These are phyloP conservation scores for Onygenales sp. DNA, from an alignment of 2,329 filamentous ascomycete genomes.

Conservation along the genomic window DNA sequence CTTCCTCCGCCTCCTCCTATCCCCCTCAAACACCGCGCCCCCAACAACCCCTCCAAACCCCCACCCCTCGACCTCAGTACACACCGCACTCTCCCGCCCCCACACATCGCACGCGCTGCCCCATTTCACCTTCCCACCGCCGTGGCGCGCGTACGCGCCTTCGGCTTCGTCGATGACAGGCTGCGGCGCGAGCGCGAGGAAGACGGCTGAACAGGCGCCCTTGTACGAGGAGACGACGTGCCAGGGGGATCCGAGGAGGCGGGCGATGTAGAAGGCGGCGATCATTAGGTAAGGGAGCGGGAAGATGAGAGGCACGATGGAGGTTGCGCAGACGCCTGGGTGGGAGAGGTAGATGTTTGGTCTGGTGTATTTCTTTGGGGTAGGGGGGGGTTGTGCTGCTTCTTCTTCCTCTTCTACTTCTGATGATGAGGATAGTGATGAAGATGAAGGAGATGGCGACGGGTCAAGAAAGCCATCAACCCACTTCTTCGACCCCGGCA, in stretches of 20 bases:
- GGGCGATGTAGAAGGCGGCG: conserved; percentile 58
- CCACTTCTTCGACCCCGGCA: conserved; percentile 54
- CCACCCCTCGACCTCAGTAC: conserved; percentile 82
- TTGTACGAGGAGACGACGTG: conserved; percentile 68
- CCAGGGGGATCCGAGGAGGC: conserved; percentile 80
- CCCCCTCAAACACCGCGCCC: conserved; percentile 43
- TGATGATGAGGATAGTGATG: conserved; percentile 7
- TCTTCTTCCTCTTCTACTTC: not conserved
- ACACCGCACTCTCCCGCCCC: conserved; percentile 54
- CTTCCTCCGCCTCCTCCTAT: conserved; percentile 49
- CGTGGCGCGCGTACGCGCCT: conserved; percentile 46
- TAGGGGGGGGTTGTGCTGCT: conserved; percentile 11
- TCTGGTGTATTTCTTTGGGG: conserved; percentile 7
- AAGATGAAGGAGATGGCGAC: conserved; percentile 19
- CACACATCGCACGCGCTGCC: conserved; percentile 58
- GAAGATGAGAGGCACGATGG: conserved; percentile 64
- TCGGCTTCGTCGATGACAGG: conserved; percentile 28
- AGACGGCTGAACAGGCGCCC: conserved; percentile 66
- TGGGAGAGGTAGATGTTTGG: conserved; percentile 71
- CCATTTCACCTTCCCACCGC: conserved; percentile 64
- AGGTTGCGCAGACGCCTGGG: conserved; percentile 76
- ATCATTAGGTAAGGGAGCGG: conserved; percentile 63
- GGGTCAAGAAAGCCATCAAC: conserved; percentile 46
- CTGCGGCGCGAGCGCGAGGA: conserved; percentile 62
- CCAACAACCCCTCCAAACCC: conserved; percentile 50